These are phyloP conservation scores for Colletotrichum sp. DNA, from an alignment of 2,329 filamentous ascomycete species.

Conservation along the genomic window DNA sequence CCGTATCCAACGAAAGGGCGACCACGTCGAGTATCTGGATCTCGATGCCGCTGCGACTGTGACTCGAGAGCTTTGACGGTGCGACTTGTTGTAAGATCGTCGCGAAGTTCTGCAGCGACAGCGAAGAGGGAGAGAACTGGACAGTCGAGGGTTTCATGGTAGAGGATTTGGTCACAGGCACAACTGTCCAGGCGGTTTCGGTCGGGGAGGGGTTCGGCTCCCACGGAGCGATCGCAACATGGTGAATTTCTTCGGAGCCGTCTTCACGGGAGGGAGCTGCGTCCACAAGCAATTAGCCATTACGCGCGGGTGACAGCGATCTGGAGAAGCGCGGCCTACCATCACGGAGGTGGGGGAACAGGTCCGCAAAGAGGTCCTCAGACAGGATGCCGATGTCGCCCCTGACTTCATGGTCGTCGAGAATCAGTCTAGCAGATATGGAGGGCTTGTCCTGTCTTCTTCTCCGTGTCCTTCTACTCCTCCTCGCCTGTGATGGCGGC, in stretches of 20 bases:
- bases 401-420: constrained; percentile 80
- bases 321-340: constrained; percentile 42
- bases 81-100: constrained; percentile 74
- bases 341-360: constrained; percentile 70
- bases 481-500: constrained; percentile 26
- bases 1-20: constrained; percentile 79
- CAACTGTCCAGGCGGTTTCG: constrained; percentile 80
- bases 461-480: constrained; percentile 52
- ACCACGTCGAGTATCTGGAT: constrained; percentile 82
- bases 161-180: constrained; percentile 73
- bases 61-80: constrained; percentile 75
- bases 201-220: constrained; percentile 62
- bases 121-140: constrained; percentile 75
- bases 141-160: constrained; percentile 78
- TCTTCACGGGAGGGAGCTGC: constrained; percentile 14
- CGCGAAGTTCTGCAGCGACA: constrained; percentile 80
- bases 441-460: constrained; percentile 74
- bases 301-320: not conserved
- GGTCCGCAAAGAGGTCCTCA: constrained; percentile 81
- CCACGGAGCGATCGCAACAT: constrained; percentile 80
- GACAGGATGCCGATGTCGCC: constrained; percentile 87
- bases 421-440: constrained; percentile 78
- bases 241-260: constrained; percentile 48
- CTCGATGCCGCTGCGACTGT: constrained; percentile 80
- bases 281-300: not conserved